Percentiles rank a stretch among this genome's conserved stretches.
These are phyloP conservation scores for Sisymbrium irio DNA, from an alignment of 345 rosid species.

Conservation along the genomic window DNA sequence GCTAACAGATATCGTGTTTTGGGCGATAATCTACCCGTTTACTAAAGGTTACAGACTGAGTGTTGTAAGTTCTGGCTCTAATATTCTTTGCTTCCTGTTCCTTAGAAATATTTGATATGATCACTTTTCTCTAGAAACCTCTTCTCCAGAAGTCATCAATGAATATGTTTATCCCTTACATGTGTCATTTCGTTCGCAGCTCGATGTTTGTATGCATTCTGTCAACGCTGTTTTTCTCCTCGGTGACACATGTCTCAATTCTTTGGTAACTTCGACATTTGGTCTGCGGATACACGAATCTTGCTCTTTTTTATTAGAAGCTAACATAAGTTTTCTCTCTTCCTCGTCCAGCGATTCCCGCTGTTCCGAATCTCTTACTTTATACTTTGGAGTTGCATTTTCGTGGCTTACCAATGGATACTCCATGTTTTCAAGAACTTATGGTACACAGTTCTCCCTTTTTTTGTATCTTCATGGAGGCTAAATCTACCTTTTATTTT, in stretches of 20 bases:
- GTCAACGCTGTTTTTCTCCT: slow-evolving; percentile 76
- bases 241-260: slow-evolving; percentile 69
- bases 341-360: slow-evolving; percentile 68
- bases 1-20: slow-evolving; percentile 83
- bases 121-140: neutral
- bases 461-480: neutral
- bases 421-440: slow-evolving; percentile 54
- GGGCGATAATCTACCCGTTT: slow-evolving; percentile 76
- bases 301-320: neutral
- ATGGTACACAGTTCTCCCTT: slow-evolving; percentile 21
- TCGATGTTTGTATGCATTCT: slow-evolving; percentile 79
- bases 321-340: neutral
- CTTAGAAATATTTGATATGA: neutral
- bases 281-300: neutral
- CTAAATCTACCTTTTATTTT: slow-evolving; percentile 26
- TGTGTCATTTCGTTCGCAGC: slow-evolving; percentile 47
- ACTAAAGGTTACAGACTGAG: slow-evolving; percentile 47
- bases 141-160: neutral
- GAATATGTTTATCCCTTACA: neutral
- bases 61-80: slow-evolving; percentile 58
- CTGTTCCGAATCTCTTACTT: slow-evolving; percentile 78
- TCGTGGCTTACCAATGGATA: slow-evolving; percentile 81
- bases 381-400: slow-evolving; percentile 61
- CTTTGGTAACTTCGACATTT: slow-evolving; percentile 48
- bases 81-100: neutral